A percentile compares a stretch with the other conserved stretches of the same genome.
phyloP scores from a whole-genome alignment of 1,284 basidiomycete genomes.

The Ganoderma boninense region DNA sequence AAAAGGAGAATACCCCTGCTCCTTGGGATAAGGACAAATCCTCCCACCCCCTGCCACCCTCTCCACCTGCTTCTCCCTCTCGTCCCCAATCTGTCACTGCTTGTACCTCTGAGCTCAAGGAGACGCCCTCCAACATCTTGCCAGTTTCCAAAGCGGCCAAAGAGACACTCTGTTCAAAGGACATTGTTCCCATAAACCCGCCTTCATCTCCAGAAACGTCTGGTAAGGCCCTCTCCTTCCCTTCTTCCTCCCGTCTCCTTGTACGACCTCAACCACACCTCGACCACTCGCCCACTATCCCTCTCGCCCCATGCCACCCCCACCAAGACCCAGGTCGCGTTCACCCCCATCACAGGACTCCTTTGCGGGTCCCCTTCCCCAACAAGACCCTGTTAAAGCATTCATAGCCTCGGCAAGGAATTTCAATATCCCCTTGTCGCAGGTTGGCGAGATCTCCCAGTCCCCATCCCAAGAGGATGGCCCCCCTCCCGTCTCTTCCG shows the following conservation, averaged over 20 bases:
- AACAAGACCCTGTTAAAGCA: conserved; percentile 53
- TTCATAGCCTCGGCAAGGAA: conserved; percentile 58
- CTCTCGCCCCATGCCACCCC: conserved; percentile 23
- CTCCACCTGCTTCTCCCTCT: conserved; percentile 13
- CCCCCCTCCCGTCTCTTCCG: conserved; percentile 32
- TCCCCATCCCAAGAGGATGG: conserved; percentile 29
- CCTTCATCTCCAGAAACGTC: conserved; percentile 8
- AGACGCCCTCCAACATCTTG: neutral
- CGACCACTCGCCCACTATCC: neutral
- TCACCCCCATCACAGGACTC: conserved; percentile 63
- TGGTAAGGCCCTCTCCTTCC: conserved; percentile 19
- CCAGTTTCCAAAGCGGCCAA: conserved; percentile 3
- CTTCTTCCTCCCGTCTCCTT: conserved; percentile 11
- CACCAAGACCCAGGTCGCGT: conserved; percentile 43
- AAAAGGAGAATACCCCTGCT: conserved; percentile 57
- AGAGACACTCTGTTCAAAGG: conserved; percentile 17
- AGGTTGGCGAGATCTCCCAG: conserved; percentile 47
- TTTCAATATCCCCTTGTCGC: conserved; percentile 66
- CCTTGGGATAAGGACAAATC: conserved; percentile 17
- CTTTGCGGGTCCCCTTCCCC: conserved; percentile 57
- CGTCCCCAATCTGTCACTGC: conserved; percentile 8
- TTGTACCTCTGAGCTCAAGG: conserved; percentile 13
- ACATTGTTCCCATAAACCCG: conserved; percentile 8
- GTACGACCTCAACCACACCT: neutral
- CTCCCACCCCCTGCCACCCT: conserved; percentile 9